Base-by-base conservation (phyloP, 2,329 filamentous ascomycete genomes). In the Alternaria triticimaculans region DNA sequence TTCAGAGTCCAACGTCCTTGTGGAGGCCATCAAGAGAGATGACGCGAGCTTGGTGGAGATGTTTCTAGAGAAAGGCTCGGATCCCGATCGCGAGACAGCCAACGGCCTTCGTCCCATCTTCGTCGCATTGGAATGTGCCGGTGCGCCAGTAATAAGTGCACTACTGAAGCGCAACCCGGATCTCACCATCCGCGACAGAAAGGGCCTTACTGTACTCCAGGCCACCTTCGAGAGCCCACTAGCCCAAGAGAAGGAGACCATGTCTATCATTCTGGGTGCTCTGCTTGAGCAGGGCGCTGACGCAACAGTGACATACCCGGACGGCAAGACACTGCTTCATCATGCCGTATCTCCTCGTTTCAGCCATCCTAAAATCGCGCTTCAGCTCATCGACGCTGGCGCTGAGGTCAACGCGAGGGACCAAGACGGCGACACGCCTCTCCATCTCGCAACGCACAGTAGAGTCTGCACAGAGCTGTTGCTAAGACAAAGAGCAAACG, bases 301-400 rank as follows among this genome's bases (percentile, higher is more conserved):
- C 59, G 46, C 67, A 9, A 57, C 33, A 9, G 66, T 69, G 10
- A 66, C 53, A 20, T 78, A 75, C 50, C 50, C 70, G 2, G 72
- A 78, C 54, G 74, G 75, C 26, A 72, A 68, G 50, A 78, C 74
- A 12, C 60, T 78, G 15, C 72, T 79, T 28, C 77, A 79, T 63
- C 70, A 65, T 30, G 67, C 66, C 14, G 76, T 77, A 6, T 62
- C 56, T 25, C 46, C 67, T 21, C 54, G 54, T n/a, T 57, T 65
- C 15, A 64, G 68, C 23, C 56, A 72, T 15, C 49, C 66, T 6
- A 72, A 66, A 43, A 64, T 75, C 15, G 72, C 68, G 15, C 68
- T 70, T 25, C 46, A 66, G 30, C 67, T 79, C 3, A 59, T 79
- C 20, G 67, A 66, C 43, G 59, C 67, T 15, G 73, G 73, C 3